Conservation (phyloP, 2,329 filamentous ascomycete genomes). For the Ascosphaera pollenicola region DNA sequence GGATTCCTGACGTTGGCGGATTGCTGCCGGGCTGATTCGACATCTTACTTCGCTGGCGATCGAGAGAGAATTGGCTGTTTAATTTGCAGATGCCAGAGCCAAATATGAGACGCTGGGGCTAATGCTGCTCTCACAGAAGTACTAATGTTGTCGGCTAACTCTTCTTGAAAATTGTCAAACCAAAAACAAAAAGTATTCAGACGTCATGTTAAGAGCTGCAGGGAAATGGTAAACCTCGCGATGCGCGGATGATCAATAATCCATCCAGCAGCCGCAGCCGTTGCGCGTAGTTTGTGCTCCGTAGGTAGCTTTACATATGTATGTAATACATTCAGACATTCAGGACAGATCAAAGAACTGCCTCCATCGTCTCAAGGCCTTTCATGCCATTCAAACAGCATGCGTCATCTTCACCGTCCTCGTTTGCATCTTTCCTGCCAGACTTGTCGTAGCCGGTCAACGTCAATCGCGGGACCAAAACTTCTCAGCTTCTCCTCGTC, state of each 20-base stretch:
- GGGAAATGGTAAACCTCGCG: not conserved
- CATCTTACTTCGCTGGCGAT: not conserved
- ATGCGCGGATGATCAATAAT: not conserved
- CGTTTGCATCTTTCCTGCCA: not conserved
- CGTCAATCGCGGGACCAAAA: constrained; percentile 5
- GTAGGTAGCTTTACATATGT: too few relatives aligned
- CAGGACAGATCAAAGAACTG: too few relatives aligned
- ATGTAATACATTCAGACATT: too few relatives aligned
- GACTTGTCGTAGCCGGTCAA: constrained; percentile 2
- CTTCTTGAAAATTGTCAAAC: too few relatives aligned
- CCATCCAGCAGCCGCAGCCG: too few relatives aligned
- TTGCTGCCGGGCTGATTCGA: not conserved
- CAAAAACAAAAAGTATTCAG: not conserved
- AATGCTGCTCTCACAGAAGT: too few relatives aligned
- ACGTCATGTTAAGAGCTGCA: not conserved
- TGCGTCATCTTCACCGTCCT: not conserved
- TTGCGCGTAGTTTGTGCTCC: too few relatives aligned
- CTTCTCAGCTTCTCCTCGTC: constrained; percentile 5
- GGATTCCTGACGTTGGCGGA: constrained; percentile 13
- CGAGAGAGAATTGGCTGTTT: not conserved
- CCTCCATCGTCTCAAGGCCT: too few relatives aligned
- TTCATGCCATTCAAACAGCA: too few relatives aligned
- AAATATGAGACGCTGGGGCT: too few relatives aligned
- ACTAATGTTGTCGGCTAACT: too few relatives aligned
- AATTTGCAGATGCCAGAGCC: not conserved